Evolutionary conservation across 208 protist species (phyloP).

Genomic region (Trypanosoma caninum): DNA sequence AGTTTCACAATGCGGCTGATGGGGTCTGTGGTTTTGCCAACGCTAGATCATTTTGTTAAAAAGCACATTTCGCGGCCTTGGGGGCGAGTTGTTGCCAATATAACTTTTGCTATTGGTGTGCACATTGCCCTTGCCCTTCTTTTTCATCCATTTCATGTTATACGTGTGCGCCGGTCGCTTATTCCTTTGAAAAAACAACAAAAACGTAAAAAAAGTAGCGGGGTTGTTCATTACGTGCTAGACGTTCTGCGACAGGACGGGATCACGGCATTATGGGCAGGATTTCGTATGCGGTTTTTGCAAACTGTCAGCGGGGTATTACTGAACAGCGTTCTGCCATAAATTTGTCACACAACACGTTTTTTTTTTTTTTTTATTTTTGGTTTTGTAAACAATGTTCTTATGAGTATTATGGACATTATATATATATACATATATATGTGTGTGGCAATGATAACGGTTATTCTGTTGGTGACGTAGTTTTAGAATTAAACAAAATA

Average conservation of each 20-base stretch:
- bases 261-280: conserved; percentile 66
- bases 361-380: too few species aligned
- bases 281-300: conserved; percentile 26
- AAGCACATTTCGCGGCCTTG: conserved; percentile 25
- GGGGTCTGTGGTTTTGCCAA: conserved; percentile 10
- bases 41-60: not conserved
- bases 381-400: too few species aligned
- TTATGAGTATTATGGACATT: too few species aligned
- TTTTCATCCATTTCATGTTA: conserved; percentile 37
- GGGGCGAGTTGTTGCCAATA: conserved; percentile 15
- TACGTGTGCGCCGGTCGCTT: conserved; percentile 37
- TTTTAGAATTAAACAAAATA: too few species aligned
- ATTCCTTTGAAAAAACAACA: conserved; percentile 1
- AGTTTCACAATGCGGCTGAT: conserved; percentile 22
- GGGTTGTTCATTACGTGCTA: conserved; percentile 46
- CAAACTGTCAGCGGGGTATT: conserved; percentile 6
- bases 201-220: conserved; percentile 28
- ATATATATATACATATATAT: too few species aligned
- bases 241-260: conserved; percentile 67
- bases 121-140: conserved; percentile 18
- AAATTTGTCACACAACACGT: too few species aligned
- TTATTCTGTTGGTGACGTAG: too few species aligned
- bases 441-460: too few species aligned
- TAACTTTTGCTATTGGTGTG: conserved; percentile 19
- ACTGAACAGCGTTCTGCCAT: not conserved